phyloP scores from a whole-genome alignment of 2,329 filamentous ascomycete genomes.

The Talaromyces funiculosus region DNA sequence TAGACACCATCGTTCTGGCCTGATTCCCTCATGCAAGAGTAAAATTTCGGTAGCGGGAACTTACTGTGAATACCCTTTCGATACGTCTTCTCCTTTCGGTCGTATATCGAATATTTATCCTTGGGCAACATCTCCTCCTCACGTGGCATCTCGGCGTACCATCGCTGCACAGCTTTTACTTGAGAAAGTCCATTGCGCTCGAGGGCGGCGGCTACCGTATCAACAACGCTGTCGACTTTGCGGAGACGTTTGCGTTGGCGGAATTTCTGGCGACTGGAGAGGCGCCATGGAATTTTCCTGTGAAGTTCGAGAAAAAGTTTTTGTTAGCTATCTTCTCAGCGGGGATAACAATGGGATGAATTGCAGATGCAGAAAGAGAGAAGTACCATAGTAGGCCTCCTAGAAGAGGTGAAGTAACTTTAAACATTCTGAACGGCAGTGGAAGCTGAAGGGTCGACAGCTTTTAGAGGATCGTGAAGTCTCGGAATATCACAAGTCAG shows the following conservation, averaged over 20 bases:
- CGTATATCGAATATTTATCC: constrained; percentile 98
- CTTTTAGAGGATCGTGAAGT: neutral
- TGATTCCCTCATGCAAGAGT: neutral
- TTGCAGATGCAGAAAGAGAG: neutral
- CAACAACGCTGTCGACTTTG: constrained; percentile 80
- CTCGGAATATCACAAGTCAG: neutral
- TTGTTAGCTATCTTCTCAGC: constrained; percentile 9
- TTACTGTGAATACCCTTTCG: constrained; percentile 95
- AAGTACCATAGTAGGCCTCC: constrained; percentile 75
- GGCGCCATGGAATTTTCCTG: constrained; percentile 94
- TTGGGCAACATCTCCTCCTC: constrained; percentile 92
- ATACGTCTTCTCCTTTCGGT: constrained; percentile 91
- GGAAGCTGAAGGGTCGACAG: neutral
- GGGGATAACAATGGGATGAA: neutral
- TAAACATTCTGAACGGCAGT: constrained; percentile 61
- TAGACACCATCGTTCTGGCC: neutral
- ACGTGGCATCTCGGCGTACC: constrained; percentile 93
- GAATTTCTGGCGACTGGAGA: constrained; percentile 85
- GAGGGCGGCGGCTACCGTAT: constrained; percentile 73
- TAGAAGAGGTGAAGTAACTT: constrained; percentile 67
- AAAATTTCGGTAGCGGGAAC: constrained; percentile 33
- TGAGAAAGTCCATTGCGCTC: constrained; percentile 64
- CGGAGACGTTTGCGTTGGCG: constrained; percentile 78
- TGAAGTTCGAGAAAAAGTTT: constrained; percentile 20
- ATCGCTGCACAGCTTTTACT: constrained; percentile 72